These are phyloP conservation scores for Cephalotrichum gorgonifer DNA, from an alignment of 2,329 filamentous ascomycete species.

Conservation along the genomic window DNA sequence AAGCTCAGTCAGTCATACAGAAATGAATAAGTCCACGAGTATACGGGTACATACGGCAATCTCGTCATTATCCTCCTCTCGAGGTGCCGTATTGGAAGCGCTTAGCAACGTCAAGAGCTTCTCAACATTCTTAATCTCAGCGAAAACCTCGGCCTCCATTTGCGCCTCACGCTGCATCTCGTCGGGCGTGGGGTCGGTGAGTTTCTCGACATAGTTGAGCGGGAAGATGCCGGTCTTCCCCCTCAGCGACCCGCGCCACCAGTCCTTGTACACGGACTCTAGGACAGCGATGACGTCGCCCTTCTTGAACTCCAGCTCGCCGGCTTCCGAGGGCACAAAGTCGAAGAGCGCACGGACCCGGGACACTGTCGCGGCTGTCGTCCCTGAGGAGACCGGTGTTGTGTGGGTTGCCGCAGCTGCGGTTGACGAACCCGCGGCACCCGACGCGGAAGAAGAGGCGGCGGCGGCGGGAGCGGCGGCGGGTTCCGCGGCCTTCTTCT, in stretches of 20 bases:
- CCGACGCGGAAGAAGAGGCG: slow-evolving; percentile 22
- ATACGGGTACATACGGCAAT: slow-evolving; percentile 54
- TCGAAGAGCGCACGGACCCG: slow-evolving; percentile 89
- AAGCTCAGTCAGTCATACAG: not conserved
- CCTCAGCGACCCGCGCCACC: slow-evolving; percentile 94
- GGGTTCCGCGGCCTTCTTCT: slow-evolving; percentile 32
- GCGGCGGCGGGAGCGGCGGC: slow-evolving; percentile 13
- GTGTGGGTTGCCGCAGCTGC: slow-evolving; percentile 27
- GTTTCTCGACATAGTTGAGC: slow-evolving; percentile 96
- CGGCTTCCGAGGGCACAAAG: slow-evolving; percentile 86
- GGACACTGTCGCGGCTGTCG: slow-evolving; percentile 91
- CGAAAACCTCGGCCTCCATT: slow-evolving; percentile 70
- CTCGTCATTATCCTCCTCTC: slow-evolving; percentile 91
- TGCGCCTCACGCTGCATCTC: slow-evolving; percentile 92
- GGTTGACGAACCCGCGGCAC: slow-evolving; percentile 17
- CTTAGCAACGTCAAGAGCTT: slow-evolving; percentile 80
- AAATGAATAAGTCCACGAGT: not conserved
- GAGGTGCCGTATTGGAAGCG: slow-evolving; percentile 67
- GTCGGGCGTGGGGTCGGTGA: slow-evolving; percentile 86
- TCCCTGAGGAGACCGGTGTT: slow-evolving; percentile 58
- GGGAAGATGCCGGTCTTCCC: slow-evolving; percentile 97
- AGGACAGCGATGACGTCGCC: slow-evolving; percentile 95
- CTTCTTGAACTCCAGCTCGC: slow-evolving; percentile 91
- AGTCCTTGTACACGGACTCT: slow-evolving; percentile 97
- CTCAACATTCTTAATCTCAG: slow-evolving; percentile 54